Percentiles rank a stretch among this genome's conserved stretches.
Conservation (phyloP, 257 asterid species). For the Salvia splendens region DNA sequence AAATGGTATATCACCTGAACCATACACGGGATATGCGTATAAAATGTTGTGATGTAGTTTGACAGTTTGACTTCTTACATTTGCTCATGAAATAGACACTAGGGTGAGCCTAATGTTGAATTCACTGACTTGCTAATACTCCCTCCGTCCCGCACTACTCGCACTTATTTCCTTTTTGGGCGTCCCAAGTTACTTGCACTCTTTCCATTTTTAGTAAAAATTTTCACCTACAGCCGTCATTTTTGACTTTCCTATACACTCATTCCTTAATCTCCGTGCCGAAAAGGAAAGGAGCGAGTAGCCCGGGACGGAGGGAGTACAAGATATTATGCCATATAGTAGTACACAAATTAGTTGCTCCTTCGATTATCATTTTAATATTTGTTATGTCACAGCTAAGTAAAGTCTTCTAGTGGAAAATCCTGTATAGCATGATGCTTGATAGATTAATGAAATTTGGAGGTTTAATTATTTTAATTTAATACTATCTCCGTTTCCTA, state of each 20-base stretch:
- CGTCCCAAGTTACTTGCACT: too few species aligned
- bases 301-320: too few species aligned
- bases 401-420: not conserved
- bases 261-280: too few species aligned
- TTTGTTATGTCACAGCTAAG: not conserved
- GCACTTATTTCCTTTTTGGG: too few species aligned
- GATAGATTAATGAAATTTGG: slow-evolving; percentile 8
- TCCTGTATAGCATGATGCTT: not conserved
- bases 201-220: too few species aligned
- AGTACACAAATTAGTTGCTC: slow-evolving; percentile 11
- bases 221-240: too few species aligned
- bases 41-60: slow-evolving; percentile 15
- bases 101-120: slow-evolving; percentile 12
- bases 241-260: too few species aligned
- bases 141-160: too few species aligned
- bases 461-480: slow-evolving; percentile 1
- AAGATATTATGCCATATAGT: slow-evolving; percentile 24
- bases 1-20: slow-evolving; percentile 57
- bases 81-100: not conserved
- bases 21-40: slow-evolving; percentile 14
- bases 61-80: slow-evolving; percentile 12
- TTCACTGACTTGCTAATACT: slow-evolving; percentile 2
- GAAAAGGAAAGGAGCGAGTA: too few species aligned
- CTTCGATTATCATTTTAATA: slow-evolving; percentile 16
- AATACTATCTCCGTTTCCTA: too few species aligned